Base-by-base conservation (phyloP, 495 filamentous ascomycete genomes). In the Penicillium cataractarum region DNA sequence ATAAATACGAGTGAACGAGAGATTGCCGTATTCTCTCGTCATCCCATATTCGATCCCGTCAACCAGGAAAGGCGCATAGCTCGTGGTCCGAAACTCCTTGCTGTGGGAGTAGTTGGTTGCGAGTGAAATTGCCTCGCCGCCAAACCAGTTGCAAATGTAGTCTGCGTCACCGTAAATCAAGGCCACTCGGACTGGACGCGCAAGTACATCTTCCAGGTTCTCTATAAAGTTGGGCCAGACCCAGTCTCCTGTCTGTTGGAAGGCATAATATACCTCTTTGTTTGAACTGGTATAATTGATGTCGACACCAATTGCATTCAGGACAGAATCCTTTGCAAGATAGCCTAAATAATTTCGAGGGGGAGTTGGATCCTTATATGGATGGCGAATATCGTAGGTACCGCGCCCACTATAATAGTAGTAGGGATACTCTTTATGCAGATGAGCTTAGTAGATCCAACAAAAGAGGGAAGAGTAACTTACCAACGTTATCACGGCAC, bases 111-210 rank as follows among this genome's bases (percentile, higher is more conserved):
- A 80, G 26, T 81, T 67, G 12, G 80, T 55, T 19, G 76, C 70
- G 9, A 80, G 69, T 27, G 74, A 77, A 61, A 80, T 57, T 9
- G 75, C 74, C 57, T 80, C 62, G 21, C 76, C 78, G 6, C 78
- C 78, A 54, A 80, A 73, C 77, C 77, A 78, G 67, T 83, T 86
- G 66, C 84, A 86, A 27, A 79, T 77, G 58, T 84, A 88, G 53
- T 87, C 84, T 35, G 78, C 74, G 71, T 84, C 83, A 35, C 86
- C 90, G 67, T 90, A 91, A 62, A 91, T 81, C 10, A 92, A 78
- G 13, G 85, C 83, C n/a, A 93, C 84, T 46, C 86, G 84, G 55
- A 92, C 82, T 6, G 81, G 81, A 31, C 75, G 75, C 2, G 76
- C 60, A 19, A 89, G 74, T 26, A 87, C 67, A 29, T 83, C 78